Evolutionary conservation across 148 eudicot species (phyloP), one percentile per base, ranked within the genome.

Genomic region (Limonium bicolor): DNA sequence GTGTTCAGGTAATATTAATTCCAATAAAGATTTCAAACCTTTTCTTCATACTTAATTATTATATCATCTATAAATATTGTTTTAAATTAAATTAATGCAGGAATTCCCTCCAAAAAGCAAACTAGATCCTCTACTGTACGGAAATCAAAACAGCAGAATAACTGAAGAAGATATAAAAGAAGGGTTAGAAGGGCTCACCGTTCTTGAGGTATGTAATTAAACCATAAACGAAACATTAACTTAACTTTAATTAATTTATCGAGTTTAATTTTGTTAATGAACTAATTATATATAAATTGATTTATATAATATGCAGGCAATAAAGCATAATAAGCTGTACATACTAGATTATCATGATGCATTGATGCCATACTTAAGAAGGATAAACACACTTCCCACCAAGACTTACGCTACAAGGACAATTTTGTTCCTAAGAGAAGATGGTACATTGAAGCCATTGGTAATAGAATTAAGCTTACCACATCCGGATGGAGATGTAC

Each of bases 61-160:
- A n/a, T 35, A 35, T n/a, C 16, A n/a, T 5, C 38, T 35, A 12
- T 35, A 2, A 12, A 36, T 36, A 36, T 5, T 35, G 38, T 13
- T 14, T 36, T 7, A 36, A 6, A 24, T 31, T 42, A 3, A 42
- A 6, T 8, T 33, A 30, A 42, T 55, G 57, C 65, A 69, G 74
- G 62, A 19, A 17, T 64, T 69, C 55, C 74, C 74, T 47, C 90
- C 90, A 4, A 55, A 20, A 19, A 87, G 96, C 80, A 73, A 66
- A 29, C 70, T 87, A 22, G 94, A 87, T 36, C 68, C 82, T 3
- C 28, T 47, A 40, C 42, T 56, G 16, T 82, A 73, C 46, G 94
- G 96, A 15, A 66, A 76, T 35, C 90, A 78, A 40, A 69, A 46
- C 28, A 87, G 94, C 62, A 46, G 70, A 14, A 82, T 82, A 44